Percentiles rank a stretch among this genome's conserved stretches.
Evolutionary conservation across 2,329 filamentous ascomycete genomes (phyloP).

Genomic region (Bipolaris zeicola): DNA sequence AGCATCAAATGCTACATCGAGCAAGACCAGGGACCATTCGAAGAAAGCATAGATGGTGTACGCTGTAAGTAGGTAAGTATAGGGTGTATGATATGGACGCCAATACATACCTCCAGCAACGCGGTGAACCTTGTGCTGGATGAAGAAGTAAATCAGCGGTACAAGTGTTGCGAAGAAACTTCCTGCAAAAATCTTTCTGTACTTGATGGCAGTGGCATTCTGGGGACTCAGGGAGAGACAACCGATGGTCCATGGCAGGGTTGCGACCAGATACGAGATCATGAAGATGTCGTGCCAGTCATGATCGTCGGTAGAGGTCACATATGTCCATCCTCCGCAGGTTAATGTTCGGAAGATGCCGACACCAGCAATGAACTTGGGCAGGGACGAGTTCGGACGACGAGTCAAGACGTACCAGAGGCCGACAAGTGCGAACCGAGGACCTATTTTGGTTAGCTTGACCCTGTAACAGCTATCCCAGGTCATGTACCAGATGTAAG

Average conservation of each 20-base stretch:
- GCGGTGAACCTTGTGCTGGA: slow-evolving; percentile 96
- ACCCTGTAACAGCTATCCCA: not conserved
- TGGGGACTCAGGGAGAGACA: slow-evolving; percentile 86
- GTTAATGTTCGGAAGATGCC: slow-evolving; percentile 89
- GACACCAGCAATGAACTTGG: slow-evolving; percentile 78
- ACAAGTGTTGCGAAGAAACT: slow-evolving; percentile 91
- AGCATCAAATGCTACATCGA: slow-evolving; percentile 95
- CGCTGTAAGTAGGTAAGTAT: slow-evolving; percentile 60
- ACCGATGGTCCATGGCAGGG: slow-evolving; percentile 91
- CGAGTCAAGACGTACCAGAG: slow-evolving; percentile 91
- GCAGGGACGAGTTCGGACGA: slow-evolving; percentile 73
- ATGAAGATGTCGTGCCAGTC: slow-evolving; percentile 99
- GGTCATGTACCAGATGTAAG: slow-evolving; percentile 76
- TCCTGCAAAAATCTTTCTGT: slow-evolving; percentile 81
- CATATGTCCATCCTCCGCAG: slow-evolving; percentile 97
- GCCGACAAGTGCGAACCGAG: slow-evolving; percentile 86
- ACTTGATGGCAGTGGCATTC: slow-evolving; percentile 81
- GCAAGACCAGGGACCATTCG: slow-evolving; percentile 92
- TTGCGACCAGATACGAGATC: slow-evolving; percentile 96
- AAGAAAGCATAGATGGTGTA: slow-evolving; percentile 98
- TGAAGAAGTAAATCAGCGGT: slow-evolving; percentile 94
- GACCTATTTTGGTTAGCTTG: slow-evolving; percentile 61
- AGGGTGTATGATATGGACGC: not conserved
- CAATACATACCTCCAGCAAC: slow-evolving; percentile 79
- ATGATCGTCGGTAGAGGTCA: slow-evolving; percentile 97